Evolutionary conservation across 2,329 filamentous ascomycete genomes (phyloP), one percentile per base, ranked within the genome.

Genomic region (Aspergillus amoenus): DNA sequence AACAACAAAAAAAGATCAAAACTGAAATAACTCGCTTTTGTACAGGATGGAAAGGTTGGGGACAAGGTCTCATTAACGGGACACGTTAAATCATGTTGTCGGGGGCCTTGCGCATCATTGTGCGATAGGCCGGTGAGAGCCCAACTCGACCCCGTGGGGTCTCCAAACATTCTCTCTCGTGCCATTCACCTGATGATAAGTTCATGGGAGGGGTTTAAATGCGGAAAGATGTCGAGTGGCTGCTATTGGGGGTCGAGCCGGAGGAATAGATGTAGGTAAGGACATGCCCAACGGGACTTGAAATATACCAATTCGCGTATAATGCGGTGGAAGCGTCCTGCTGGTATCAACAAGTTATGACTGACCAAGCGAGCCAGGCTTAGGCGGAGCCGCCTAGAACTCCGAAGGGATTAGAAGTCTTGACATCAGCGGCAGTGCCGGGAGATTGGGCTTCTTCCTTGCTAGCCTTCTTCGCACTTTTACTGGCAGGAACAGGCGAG

Each of bases 371-470:
- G 17, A 30, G 8, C 5, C 15, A 4, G 34, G 4, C 27, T 46
- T 63, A 64, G 13, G 52, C 56, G 15, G 58, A 56, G 13, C 46
- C 64, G n/a, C 67, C 63, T 44, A 73, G 52, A 43, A 73, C 70
- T 3, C 62, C 69, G 54, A 66, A 73, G 2, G 69, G 70, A 47
- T 73, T 73, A 15, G 65, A 61, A 39, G 58, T 69, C 58, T 70
- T 68, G 7, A 63, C 59, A 8, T 64, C 63, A 21, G 63, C 49
- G 24, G 56, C 30, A 39, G 27, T 54, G 7, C 64, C 45, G 6
- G 55, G 21, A 11, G 46, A 43, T 40, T 63, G 58, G 3, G 61
- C 48, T 9, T 69, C 64, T 30, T 61, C 60, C 57, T 68, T 69
- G 40, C 51, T 64, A 52, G 61, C 57, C 63, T 68, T 69, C 63